Evolutionary conservation across 2,329 filamentous ascomycete species (phyloP).

Genomic region (Colletotrichum chlorophyti): DNA sequence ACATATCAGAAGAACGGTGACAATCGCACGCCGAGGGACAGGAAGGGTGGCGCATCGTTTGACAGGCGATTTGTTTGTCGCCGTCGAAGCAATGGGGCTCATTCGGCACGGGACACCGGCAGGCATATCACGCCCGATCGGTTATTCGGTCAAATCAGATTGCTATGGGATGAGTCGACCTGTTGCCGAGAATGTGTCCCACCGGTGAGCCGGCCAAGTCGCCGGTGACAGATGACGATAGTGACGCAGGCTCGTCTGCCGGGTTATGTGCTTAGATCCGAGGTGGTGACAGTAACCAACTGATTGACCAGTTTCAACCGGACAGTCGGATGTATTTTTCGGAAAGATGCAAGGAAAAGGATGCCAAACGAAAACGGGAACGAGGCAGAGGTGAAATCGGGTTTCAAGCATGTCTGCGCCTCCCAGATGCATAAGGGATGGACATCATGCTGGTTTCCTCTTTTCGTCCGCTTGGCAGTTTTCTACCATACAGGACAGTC

Average conservation of each 20-base stretch:
- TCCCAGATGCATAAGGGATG: conserved; percentile 18
- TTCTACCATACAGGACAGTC: conserved; percentile 3
- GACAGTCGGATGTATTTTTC: neutral
- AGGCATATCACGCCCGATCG: neutral
- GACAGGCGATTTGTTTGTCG: conserved; percentile 9
- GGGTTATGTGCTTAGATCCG: too few relatives aligned
- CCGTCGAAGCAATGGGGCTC: neutral
- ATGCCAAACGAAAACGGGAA: neutral
- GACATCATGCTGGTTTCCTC: conserved; percentile 19
- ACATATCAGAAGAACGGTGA: neutral
- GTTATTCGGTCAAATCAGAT: neutral
- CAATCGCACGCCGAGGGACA: neutral
- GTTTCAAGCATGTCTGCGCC: conserved; percentile 26
- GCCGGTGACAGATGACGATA: too few relatives aligned
- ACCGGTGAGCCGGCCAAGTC: neutral
- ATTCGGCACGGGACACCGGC: conserved; percentile 6
- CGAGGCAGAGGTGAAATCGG: neutral
- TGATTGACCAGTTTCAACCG: too few relatives aligned
- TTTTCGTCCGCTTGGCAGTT: neutral
- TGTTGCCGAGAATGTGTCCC: neutral
- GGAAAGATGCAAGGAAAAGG: neutral
- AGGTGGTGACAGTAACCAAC: too few relatives aligned
- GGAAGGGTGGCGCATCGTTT: conserved; percentile 1
- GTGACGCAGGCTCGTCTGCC: too few relatives aligned
- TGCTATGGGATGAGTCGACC: neutral